Conservation (phyloP, 768 basidiomycete genomes). For the Collybiopsis luxurians region DNA sequence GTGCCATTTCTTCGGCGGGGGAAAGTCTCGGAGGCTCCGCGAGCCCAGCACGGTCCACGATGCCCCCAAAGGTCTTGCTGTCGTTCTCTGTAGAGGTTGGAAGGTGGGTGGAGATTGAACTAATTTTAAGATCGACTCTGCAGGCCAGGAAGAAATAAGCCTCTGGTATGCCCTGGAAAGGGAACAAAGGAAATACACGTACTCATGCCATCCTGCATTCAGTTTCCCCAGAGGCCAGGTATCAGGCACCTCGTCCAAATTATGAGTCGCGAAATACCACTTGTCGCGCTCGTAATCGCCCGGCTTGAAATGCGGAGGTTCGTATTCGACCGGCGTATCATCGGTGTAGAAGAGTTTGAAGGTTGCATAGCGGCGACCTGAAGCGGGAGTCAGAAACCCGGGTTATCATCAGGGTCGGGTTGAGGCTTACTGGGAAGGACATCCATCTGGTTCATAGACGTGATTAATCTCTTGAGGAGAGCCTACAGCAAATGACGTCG, state of each 20-base stretch:
- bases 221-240: conserved; percentile 65
- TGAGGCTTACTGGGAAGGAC: conserved; percentile 61
- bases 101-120: conserved; percentile 71
- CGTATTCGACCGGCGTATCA: conserved; percentile 76
- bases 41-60: conserved; percentile 25
- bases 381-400: not conserved
- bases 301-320: conserved; percentile 76
- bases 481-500: conserved; percentile 36
- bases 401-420: not conserved
- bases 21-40: conserved; percentile 38
- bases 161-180: no score
- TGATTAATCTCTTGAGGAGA: conserved; percentile 73
- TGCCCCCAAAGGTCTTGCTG: conserved; percentile 53
- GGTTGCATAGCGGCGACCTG: conserved; percentile 81
- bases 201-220: conserved; percentile 76
- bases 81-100: conserved; percentile 63
- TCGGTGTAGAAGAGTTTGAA: conserved; percentile 88
- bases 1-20: conserved; percentile 54
- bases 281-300: conserved; percentile 71
- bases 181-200: no score
- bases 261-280: conserved; percentile 82
- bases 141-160: no score
- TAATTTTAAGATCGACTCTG: conserved; percentile 69
- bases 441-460: conserved; percentile 81
- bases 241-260: conserved; percentile 69